Evolutionary conservation across 169 alveolate genomes (phyloP).

Genomic region (Perkinsus olseni): DNA sequence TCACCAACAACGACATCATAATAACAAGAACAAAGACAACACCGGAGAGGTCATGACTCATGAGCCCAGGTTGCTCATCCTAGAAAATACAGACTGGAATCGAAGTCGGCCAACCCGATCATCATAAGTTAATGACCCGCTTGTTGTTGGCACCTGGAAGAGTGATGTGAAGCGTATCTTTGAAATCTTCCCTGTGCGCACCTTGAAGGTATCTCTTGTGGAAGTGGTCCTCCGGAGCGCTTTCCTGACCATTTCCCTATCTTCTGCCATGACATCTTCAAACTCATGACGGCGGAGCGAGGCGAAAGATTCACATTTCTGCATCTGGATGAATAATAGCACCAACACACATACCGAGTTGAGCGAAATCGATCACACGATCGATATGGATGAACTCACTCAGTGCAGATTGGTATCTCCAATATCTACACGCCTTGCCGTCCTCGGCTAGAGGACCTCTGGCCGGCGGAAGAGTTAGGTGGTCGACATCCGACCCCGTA

Average conservation of each 20-base stretch:
- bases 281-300: neutral
- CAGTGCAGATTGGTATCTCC: neutral
- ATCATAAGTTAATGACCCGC: neutral
- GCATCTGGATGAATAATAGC: neutral
- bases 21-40: neutral
- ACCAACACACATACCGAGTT: neutral
- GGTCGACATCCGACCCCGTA: neutral
- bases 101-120: neutral
- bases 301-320: neutral
- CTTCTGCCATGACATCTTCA: neutral
- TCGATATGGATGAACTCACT: neutral
- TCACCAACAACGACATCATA: neutral
- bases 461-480: neutral
- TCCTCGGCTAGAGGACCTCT: neutral
- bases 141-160: neutral
- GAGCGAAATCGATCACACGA: no score
- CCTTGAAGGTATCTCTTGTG: neutral
- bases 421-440: neutral
- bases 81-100: neutral
- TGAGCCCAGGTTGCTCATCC: neutral
- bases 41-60: neutral
- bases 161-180: neutral
- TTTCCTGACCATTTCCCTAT: neutral
- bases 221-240: neutral
- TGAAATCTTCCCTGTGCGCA: neutral